phyloP scores from a whole-genome alignment of 768 basidiomycete species.

The Stropharia rugosoannulata region DNA sequence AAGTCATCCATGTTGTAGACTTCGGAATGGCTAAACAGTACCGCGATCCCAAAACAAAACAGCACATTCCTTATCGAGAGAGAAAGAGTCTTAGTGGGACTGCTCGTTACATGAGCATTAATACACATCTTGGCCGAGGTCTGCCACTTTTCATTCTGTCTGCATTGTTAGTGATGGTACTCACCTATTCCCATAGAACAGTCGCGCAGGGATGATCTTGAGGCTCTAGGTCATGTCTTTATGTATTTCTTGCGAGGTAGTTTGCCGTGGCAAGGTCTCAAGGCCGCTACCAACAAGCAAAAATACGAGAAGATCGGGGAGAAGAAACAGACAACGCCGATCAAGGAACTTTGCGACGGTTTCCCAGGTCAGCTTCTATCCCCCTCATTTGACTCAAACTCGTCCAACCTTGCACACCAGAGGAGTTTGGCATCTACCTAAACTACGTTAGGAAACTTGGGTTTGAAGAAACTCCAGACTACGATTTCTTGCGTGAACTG shows the following conservation, averaged over 20 bases:
- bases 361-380: constrained; percentile 70
- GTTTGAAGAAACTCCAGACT: constrained; percentile 98
- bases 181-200: constrained; percentile 52
- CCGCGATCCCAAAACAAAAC: constrained; percentile 98
- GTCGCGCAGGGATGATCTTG: constrained; percentile 93
- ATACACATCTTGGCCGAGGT: constrained; percentile 98
- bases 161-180: constrained; percentile 6
- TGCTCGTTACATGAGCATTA: constrained; percentile 99
- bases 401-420: constrained; percentile 38
- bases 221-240: constrained; percentile 99
- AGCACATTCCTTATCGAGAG: constrained; percentile 99
- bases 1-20: constrained; percentile 92
- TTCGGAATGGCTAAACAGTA: constrained; percentile 99
- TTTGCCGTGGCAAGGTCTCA: constrained; percentile 97
- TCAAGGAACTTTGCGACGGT: constrained; percentile 95
- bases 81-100: constrained; percentile 96
- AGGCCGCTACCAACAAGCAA: constrained; percentile 99
- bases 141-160: constrained; percentile 19
- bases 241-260: constrained; percentile 99
- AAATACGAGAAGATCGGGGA: constrained; percentile 99
- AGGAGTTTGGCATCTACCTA: constrained; percentile 97
- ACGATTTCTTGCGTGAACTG: constrained; percentile 94
- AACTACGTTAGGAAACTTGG: constrained; percentile 99
- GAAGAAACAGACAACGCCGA: constrained; percentile 98
- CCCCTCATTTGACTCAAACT: constrained; percentile 4